Conservation (phyloP, 192 early-diverging fungal genomes). For the Backusella tuberculispora region DNA sequence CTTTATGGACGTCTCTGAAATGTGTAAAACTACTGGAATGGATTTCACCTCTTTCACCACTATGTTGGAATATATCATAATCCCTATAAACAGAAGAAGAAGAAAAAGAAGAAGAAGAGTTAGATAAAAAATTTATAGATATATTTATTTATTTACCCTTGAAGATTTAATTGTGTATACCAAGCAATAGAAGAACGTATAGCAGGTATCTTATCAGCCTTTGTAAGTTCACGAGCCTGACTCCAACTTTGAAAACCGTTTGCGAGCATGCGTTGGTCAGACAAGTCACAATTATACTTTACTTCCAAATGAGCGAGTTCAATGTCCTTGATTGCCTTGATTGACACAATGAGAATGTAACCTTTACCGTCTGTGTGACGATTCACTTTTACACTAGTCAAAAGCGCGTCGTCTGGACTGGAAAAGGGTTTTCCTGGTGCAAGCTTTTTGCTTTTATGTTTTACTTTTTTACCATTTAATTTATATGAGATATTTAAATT, state of each 20-base stretch:
- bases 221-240: conserved; percentile 38
- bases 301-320: conserved; percentile 31
- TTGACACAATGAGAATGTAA: conserved; percentile 11
- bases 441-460: neutral
- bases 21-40: conserved; percentile 54
- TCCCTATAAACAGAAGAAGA: conserved; percentile 25
- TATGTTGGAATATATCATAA: conserved; percentile 48
- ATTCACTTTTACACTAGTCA: neutral
- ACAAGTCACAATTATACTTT: conserved; percentile 26
- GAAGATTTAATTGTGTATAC: conserved; percentile 40
- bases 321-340: conserved; percentile 23
- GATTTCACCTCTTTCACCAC: conserved; percentile 46
- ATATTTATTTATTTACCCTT: conserved; percentile 43
- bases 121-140: neutral
- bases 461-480: conserved; percentile 8
- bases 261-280: conserved; percentile 41
- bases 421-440: neutral
- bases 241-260: conserved; percentile 61
- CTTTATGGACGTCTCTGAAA: conserved; percentile 44
- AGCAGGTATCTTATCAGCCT: conserved; percentile 42
- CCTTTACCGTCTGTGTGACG: conserved; percentile 21
- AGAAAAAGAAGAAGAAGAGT: neutral
- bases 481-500: neutral
- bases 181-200: conserved; percentile 41
- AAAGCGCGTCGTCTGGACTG: neutral